phyloP scores from a whole-genome alignment of 495 filamentous ascomycete species.

The Clavariopsis aquatica region DNA sequence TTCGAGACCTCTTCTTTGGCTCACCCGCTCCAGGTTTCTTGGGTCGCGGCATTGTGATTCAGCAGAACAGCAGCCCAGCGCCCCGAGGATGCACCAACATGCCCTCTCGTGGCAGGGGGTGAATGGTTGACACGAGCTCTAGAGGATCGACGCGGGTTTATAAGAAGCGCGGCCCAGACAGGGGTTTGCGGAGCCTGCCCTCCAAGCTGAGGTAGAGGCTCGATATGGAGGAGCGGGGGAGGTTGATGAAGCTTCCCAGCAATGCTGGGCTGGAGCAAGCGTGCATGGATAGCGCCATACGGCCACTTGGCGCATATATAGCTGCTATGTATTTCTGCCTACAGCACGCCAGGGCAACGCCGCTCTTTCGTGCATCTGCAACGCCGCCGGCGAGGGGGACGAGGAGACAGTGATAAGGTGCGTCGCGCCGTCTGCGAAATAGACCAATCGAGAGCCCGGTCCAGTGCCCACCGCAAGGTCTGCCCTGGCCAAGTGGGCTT shows the following conservation, averaged over 20 bases:
- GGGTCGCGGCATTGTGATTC: conserved; percentile 44
- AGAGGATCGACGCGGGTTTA: conserved; percentile 20
- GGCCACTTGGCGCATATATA: conserved; percentile 19
- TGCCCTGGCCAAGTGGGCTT: neutral
- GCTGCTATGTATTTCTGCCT: conserved; percentile 7
- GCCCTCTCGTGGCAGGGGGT: neutral
- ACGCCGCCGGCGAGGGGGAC: conserved; percentile 16
- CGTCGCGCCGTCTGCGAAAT: neutral
- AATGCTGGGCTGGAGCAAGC: conserved; percentile 12
- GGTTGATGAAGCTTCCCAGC: conserved; percentile 5
- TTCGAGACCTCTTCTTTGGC: conserved; percentile 67
- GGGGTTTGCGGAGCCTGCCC: conserved; percentile 6
- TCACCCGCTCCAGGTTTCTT: conserved; percentile 47
- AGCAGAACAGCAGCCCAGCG: neutral
- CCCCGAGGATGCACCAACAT: neutral
- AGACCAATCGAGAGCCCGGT: neutral
- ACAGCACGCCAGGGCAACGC: neutral
- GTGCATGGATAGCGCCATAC: conserved; percentile 29
- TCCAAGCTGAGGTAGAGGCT: conserved; percentile 17
- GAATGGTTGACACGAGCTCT: neutral
- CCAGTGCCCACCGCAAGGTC: neutral
- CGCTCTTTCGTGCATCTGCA: neutral
- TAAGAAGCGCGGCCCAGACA: conserved; percentile 13
- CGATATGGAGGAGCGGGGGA: conserved; percentile 18
- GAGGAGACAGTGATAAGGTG: conserved; percentile 12